Percentiles rank a stretch among this genome's conserved stretches.
These are phyloP conservation scores for Blumeriella jaapii DNA, from an alignment of 2,329 filamentous ascomycete species.

Conservation along the genomic window DNA sequence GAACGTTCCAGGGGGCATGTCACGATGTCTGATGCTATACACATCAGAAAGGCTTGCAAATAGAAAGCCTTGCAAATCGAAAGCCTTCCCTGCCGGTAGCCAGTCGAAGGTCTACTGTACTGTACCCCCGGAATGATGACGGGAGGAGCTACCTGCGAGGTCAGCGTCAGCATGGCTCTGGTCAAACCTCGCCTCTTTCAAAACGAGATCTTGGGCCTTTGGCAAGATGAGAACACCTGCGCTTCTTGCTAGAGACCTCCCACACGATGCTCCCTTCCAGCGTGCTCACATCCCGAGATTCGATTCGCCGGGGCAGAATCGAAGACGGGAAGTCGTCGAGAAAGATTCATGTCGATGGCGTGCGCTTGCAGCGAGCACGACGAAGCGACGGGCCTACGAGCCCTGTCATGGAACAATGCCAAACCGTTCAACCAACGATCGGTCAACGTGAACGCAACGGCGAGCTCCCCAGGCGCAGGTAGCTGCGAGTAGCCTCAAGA, in stretches of 20 bases:
- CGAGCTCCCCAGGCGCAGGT: not conserved
- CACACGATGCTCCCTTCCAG: not conserved
- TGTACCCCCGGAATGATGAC: too few species aligned
- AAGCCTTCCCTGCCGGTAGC: too few species aligned
- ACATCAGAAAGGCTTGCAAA: too few species aligned
- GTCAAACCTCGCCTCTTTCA: too few species aligned
- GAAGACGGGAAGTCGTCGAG: not conserved
- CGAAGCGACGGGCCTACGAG: conserved; percentile 1
- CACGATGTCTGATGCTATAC: too few species aligned
- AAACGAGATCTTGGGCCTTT: not conserved
- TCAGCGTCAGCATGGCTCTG: too few species aligned
- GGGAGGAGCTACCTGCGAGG: too few species aligned
- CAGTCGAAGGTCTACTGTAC: too few species aligned
- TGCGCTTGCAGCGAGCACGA: not conserved
- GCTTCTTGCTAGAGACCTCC: not conserved
- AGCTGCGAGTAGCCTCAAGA: not conserved
- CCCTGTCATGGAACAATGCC: not conserved
- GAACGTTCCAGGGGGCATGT: too few species aligned
- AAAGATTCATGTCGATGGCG: not conserved
- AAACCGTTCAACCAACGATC: not conserved
- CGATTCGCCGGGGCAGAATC: not conserved
- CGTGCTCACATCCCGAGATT: not conserved
- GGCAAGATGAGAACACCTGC: not conserved
- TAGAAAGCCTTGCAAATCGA: too few species aligned
- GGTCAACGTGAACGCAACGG: too few species aligned